phyloP scores from a whole-genome alignment of 2,329 filamentous ascomycete species.

The Pseudocercospora crystallina region DNA sequence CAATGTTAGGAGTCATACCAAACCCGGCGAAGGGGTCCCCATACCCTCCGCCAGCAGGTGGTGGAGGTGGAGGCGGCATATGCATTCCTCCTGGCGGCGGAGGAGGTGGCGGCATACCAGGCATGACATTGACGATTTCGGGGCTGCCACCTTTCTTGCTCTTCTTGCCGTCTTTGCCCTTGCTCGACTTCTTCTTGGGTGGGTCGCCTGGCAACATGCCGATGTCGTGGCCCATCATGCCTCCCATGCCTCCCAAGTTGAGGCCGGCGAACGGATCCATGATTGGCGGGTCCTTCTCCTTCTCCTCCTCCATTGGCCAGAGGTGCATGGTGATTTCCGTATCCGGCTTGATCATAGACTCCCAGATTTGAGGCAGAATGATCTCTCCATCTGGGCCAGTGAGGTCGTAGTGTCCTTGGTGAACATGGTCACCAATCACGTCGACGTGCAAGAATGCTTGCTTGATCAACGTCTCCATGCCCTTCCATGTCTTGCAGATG shows the following conservation, averaged over 20 bases:
- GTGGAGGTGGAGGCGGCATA: conserved; percentile 22
- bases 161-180: conserved; percentile 18
- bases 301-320: conserved; percentile 44
- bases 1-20: conserved; percentile 4
- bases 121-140: conserved; percentile 18
- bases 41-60: conserved; percentile 15
- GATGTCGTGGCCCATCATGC: conserved; percentile 8
- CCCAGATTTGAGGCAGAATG: conserved; percentile 51
- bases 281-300: conserved; percentile 19
- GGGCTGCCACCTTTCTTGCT: conserved; percentile 14
- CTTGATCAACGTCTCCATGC: conserved; percentile 51
- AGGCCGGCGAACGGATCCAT: conserved; percentile 18
- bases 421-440: conserved; percentile 46
- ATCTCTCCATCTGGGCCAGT: conserved; percentile 50
- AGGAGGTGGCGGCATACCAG: conserved; percentile 13
- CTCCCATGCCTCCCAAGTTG: conserved; percentile 15
- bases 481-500: conserved; percentile 67
- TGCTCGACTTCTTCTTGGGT: conserved; percentile 18
- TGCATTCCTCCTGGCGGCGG: conserved; percentile 3
- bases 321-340: conserved; percentile 52
- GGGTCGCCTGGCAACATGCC: conserved; percentile 15
- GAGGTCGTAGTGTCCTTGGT: conserved; percentile 49
- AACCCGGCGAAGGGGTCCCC: conserved; percentile 19
- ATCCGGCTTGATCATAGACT: conserved; percentile 49
- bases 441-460: conserved; percentile 52